These are phyloP conservation scores for Jatropha podagrica DNA, from an alignment of 441 rosid genomes.

Conservation along the genomic window DNA sequence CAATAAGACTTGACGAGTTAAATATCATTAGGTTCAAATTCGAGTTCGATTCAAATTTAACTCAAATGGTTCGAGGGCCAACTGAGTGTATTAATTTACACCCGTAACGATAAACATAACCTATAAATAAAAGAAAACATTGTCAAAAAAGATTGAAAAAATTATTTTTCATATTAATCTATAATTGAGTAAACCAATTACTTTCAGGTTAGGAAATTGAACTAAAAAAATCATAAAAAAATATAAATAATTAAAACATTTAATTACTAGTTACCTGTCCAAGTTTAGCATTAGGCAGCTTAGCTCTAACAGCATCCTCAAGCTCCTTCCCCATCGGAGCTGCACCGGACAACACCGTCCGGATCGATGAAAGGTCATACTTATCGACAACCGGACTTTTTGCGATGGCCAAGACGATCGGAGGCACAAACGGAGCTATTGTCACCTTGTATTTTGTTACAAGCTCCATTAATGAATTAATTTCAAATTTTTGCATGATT, in stretches of 20 bases:
- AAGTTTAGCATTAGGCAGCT: constrained; percentile 53
- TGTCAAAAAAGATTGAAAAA: too few relatives aligned
- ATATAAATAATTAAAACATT: too few relatives aligned
- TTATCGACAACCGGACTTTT: constrained; percentile 37
- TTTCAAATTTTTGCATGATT: constrained; percentile 65
- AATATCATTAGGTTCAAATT: too few relatives aligned
- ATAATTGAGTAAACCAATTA: too few relatives aligned
- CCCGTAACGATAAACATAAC: too few relatives aligned
- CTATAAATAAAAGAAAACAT: too few relatives aligned
- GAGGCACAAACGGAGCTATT: constrained; percentile 62
- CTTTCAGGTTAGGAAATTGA: neutral
- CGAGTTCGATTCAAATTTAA: too few relatives aligned
- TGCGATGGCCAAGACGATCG: constrained; percentile 47
- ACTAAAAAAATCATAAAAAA: neutral
- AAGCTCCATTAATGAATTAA: constrained; percentile 37
- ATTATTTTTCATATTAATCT: too few relatives aligned
- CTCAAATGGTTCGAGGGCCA: too few relatives aligned
- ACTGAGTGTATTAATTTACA: too few relatives aligned
- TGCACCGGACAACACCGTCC: constrained; percentile 57
- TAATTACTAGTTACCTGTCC: constrained; percentile 48
- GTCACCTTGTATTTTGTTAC: constrained; percentile 50
- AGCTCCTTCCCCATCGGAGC: constrained; percentile 74
- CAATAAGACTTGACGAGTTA: too few relatives aligned
- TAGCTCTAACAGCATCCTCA: constrained; percentile 52
- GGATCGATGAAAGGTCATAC: constrained; percentile 53